Evolutionary conservation across 2,329 filamentous ascomycete genomes (phyloP), one percentile per base, ranked within the genome.

Genomic region (Xylariales sp.): DNA sequence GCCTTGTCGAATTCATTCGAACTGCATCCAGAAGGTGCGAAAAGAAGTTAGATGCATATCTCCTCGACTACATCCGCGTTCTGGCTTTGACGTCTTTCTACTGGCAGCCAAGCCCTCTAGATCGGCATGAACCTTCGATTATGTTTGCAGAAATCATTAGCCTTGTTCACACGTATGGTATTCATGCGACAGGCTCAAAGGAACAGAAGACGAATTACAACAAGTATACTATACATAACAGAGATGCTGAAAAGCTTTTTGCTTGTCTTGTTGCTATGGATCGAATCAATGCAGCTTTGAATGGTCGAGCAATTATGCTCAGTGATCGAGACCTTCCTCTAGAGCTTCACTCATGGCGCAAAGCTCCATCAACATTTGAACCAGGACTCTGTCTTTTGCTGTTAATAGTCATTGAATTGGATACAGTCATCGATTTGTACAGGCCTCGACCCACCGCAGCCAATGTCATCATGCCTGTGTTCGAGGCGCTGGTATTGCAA

Each of bases 221-320:
- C 35, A 52, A 56, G 11, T 51, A 51, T 12, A 43, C 53, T 10
- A 32, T 33, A 10, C 51, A 67, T 29, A 63, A 69, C 18, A 57
- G 68, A 3, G 68, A 72, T 37, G 67, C 62, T 3, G 52, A 47
- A 18, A 52, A 52, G 19, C 48, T 81, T 3, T 78, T 79, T 30
- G 81, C 75, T 47, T 74, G 70, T 5, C 60, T 78, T 1, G 82
- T 76, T 76, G 76, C 76, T 0, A 52, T 83, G 2, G 79, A 83
- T 49, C 66, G 75, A 11, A 65, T 83, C 30, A 76, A 76, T 33
- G 69, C 75, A 1, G 72, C 77, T 0, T 67, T 78, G n/a, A 74
- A 80, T 41, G 78, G 77, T 5, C 64, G 78, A 1, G 74, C 79
- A 0, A 70, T 74, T 31, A 54, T 80, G 17, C 71, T 83, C 40